Conservation (phyloP, 108 stramenopile species). For the Aurantiochytrium sp. region DNA sequence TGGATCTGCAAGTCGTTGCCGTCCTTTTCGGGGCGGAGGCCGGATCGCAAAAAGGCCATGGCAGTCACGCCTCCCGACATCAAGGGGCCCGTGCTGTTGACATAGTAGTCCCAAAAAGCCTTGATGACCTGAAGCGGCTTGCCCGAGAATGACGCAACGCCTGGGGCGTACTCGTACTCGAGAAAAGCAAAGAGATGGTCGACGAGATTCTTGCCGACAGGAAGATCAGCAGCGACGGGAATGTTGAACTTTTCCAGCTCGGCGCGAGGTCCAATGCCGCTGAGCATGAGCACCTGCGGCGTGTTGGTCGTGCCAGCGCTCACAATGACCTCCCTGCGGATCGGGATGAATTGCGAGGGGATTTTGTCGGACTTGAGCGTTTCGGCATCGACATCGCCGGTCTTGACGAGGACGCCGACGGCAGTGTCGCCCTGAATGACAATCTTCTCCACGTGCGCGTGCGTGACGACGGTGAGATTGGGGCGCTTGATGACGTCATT, state of each 20-base stretch:
- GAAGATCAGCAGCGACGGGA: constrained; percentile 25
- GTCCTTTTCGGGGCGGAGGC: neutral
- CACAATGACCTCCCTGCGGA: constrained; percentile 55
- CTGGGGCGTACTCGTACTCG: neutral
- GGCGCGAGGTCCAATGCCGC: constrained; percentile 52
- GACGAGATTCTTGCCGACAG: constrained; percentile 54
- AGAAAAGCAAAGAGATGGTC: constrained; percentile 41
- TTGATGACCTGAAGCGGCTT: neutral
- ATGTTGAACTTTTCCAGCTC: constrained; percentile 31
- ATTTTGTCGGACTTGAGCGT: neutral
- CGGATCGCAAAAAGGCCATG: constrained; percentile 10
- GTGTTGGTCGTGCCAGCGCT: constrained; percentile 56
- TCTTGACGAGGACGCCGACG: neutral
- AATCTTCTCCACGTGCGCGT: neutral
- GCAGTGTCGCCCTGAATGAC: neutral
- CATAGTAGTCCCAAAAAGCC: neutral
- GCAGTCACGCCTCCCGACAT: neutral
- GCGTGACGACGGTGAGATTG: neutral
- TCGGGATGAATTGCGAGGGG: neutral
- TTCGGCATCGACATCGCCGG: neutral
- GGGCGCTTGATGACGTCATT: neutral
- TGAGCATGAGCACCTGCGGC: constrained; percentile 56
- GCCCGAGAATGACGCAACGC: neutral
- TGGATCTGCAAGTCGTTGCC: constrained; percentile 4
- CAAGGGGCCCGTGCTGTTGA: neutral